Evolutionary conservation across 345 rosid species (phyloP), one percentile per base, ranked within the genome.

Genomic region (Populus simonii): DNA sequence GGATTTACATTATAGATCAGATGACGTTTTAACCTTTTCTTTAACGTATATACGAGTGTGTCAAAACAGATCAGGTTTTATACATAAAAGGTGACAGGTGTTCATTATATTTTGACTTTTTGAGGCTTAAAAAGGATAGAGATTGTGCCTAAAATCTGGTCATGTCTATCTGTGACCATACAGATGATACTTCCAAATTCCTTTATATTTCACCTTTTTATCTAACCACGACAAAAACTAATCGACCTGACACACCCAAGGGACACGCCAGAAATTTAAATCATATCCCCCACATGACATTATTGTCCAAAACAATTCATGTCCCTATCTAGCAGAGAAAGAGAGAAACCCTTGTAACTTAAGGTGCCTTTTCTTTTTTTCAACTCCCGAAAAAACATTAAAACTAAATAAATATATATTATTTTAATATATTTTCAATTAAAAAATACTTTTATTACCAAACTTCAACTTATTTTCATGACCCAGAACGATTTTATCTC

Each of bases 101-200:
- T 88, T 82, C 71, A 85, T 74, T 86, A 69, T 63, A 79, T 74
- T 81, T 90, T 90, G 97, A 90, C 94, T 90, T 92, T 87, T 76
- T 6, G n/a, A 35, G 49, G 49, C 35, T 8, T 9, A 49, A 63
- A 55, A 65, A 25, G n/a, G 51, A 75, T 12, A 39, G 70, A 47
- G 33, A 43, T 80, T 78, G 80, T 73, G 45, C 79, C 68, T 66
- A n/a, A 76, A 35, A 78, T 65, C 88, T 55, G 77, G 66, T 35
- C 57, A 74, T 27, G 55, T 36, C 78, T 3, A 4, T 29, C 78
- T 9, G 7, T 66, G 85, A 74, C 82, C 57, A 41, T 35, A 43
- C 45, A 68, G 83, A 81, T 79, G 83, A 81, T 79, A 81, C 83
- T 80, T 83, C 90, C 89, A 88, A 86, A 76, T 57, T 70, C 76